Base-by-base conservation (phyloP, 1,139 yeast species). In the Suhomyces atakaporum region DNA sequence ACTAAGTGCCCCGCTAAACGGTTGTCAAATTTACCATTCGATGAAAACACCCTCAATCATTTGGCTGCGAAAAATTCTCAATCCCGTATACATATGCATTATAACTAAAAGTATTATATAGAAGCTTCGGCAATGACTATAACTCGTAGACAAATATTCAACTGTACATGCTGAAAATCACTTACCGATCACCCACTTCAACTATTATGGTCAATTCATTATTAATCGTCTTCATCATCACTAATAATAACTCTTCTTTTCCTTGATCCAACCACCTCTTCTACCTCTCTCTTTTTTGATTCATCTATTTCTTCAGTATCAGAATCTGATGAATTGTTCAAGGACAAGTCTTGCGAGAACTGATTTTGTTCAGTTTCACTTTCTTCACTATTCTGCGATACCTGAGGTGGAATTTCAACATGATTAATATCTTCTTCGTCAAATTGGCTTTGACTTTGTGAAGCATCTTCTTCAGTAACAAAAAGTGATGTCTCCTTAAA, bases 171-270 rank as follows among this genome's bases (percentile, higher is more conserved):
- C n/a, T n/a, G n/a, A n/a, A n/a, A n/a, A n/a, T n/a, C n/a, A n/a
- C n/a, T n/a, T n/a, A n/a, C n/a, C n/a, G n/a, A n/a, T n/a, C n/a
- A n/a, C n/a, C n/a, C n/a, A n/a, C n/a, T n/a, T n/a, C n/a, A n/a
- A n/a, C n/a, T n/a, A n/a, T n/a, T n/a, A n/a, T n/a, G n/a, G n/a
- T n/a, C n/a, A n/a, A n/a, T n/a, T n/a, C n/a, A n/a, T n/a, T n/a
- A n/a, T n/a, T n/a, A n/a, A n/a, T n/a, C n/a, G n/a, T 53, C 59
- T 18, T 57, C 65, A 20, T 60, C 63, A 36, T 61, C 66, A 36
- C 58, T 49, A 16, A 56, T 36, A 2, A 57, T 34, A 9, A 49
- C 32, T 30, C 48, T 45, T 35, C 50, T 46, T 32, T 46, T 50
- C 22, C 39, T 19, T 11, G 35, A 30, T 5, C 20, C 32, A n/a